Evolutionary conservation across 495 filamentous ascomycete species (phyloP).

Genomic region (Penicillium goetzii): DNA sequence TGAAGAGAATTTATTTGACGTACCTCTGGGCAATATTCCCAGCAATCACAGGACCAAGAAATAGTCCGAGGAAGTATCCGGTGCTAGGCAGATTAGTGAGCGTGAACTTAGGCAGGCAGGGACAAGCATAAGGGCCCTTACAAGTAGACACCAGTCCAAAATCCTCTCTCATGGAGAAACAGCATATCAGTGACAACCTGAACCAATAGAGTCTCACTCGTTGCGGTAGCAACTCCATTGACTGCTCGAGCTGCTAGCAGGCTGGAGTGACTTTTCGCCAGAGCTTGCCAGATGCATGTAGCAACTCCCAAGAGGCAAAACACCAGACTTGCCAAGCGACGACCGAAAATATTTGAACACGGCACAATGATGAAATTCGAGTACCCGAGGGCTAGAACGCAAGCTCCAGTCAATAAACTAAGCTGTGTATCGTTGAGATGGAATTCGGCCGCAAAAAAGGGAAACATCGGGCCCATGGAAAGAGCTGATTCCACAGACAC

Average conservation of each 20-base stretch:
- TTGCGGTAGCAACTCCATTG: conserved; percentile 58
- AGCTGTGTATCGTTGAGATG: neutral
- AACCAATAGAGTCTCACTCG: conserved; percentile 54
- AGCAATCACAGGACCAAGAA: conserved; percentile 55
- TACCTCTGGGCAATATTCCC: conserved; percentile 51
- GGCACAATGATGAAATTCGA: neutral
- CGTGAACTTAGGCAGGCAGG: neutral
- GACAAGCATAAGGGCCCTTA: conserved; percentile 27
- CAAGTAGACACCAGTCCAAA: conserved; percentile 65
- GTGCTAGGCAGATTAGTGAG: conserved; percentile 26
- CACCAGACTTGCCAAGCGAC: neutral
- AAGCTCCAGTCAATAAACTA: neutral
- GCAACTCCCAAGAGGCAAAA: neutral
- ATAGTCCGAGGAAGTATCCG: conserved; percentile 42
- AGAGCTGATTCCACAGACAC: neutral
- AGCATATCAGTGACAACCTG: conserved; percentile 65
- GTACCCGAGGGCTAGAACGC: neutral
- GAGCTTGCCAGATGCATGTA: conserved; percentile 55
- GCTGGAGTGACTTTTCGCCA: conserved; percentile 52
- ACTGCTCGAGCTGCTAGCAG: conserved; percentile 60
- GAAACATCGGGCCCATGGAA: neutral
- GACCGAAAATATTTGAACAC: neutral
- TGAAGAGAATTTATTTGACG: conserved; percentile 14
- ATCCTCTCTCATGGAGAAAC: conserved; percentile 65
- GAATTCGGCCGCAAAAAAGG: neutral